Evolutionary conservation across 2,329 filamentous ascomycete genomes (phyloP).

Genomic region (Leptographium wingfieldii): DNA sequence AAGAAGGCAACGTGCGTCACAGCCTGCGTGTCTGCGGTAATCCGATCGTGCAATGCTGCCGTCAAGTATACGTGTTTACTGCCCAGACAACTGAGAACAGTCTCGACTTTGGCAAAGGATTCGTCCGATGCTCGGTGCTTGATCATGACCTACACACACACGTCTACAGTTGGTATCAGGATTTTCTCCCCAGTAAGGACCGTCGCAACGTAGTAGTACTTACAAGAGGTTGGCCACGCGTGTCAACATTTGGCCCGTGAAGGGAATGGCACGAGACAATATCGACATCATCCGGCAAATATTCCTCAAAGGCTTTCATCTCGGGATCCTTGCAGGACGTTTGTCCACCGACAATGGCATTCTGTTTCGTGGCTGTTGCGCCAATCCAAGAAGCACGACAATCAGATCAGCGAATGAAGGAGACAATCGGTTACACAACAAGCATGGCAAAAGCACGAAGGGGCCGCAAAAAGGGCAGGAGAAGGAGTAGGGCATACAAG

Average conservation of each 20-base stretch:
- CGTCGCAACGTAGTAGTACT: constrained; percentile 10
- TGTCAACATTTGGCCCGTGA: constrained; percentile 82
- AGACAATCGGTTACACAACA: background rate
- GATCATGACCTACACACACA: constrained; percentile 53
- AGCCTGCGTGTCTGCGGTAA: constrained; percentile 95
- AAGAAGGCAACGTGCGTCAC: constrained; percentile 96
- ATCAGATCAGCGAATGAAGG: background rate
- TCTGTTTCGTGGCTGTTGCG: constrained; percentile 71
- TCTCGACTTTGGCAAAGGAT: constrained; percentile 66
- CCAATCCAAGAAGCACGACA: constrained; percentile 10
- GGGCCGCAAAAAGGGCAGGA: background rate
- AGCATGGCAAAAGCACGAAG: background rate
- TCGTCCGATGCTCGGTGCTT: constrained; percentile 75
- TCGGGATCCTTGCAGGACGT: constrained; percentile 98
- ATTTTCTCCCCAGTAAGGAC: background rate
- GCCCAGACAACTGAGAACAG: constrained; percentile 67
- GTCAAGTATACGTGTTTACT: constrained; percentile 83
- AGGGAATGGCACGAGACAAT: constrained; percentile 95
- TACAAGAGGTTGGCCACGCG: constrained; percentile 80
- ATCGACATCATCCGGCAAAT: constrained; percentile 78
- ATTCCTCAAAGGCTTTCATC: constrained; percentile 80
- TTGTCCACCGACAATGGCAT: constrained; percentile 91
- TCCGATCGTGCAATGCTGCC: constrained; percentile 81
- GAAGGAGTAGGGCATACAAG: constrained; percentile 52
- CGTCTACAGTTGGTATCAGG: background rate